Evolutionary conservation across 164 flowering plant genomes (phyloP).

Genomic region (Platanus orientalis): DNA sequence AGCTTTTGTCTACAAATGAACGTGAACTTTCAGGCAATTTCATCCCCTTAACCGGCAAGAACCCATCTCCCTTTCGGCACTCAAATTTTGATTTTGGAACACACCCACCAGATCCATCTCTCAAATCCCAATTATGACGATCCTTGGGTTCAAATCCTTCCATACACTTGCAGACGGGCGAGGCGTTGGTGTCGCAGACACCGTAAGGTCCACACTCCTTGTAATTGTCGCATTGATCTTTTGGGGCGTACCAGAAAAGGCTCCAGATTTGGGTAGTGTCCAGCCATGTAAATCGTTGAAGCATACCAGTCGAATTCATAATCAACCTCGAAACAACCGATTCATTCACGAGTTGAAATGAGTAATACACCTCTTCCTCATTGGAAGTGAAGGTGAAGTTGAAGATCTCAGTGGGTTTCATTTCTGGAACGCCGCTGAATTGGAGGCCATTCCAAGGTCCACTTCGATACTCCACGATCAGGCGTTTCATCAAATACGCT

Average conservation of each 20-base stretch:
- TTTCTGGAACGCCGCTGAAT: conserved; percentile 25
- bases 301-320: conserved; percentile 21
- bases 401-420: conserved; percentile 12
- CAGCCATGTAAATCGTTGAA: conserved; percentile 23
- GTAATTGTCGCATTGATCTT: conserved; percentile 33
- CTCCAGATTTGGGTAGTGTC: conserved; percentile 9
- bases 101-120: conserved; percentile 39
- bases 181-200: conserved; percentile 18
- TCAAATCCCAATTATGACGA: conserved; percentile 19
- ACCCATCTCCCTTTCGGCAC: conserved; percentile 30
- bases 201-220: conserved; percentile 29
- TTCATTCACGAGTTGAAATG: neutral
- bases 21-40: conserved; percentile 18
- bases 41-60: conserved; percentile 10
- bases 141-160: conserved; percentile 35
- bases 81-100: conserved; percentile 21
- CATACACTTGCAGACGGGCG: conserved; percentile 32
- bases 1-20: conserved; percentile 6
- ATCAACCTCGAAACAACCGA: conserved; percentile 17
- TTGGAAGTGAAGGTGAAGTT: conserved; percentile 8
- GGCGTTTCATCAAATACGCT: conserved; percentile 9
- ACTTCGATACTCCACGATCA: conserved; percentile 6
- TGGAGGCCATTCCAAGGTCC: conserved; percentile 54
- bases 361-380: conserved; percentile 25
- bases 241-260: conserved; percentile 16